Evolutionary conservation across 768 basidiomycete genomes (phyloP).

Genomic region (Tricholoma sp.): DNA sequence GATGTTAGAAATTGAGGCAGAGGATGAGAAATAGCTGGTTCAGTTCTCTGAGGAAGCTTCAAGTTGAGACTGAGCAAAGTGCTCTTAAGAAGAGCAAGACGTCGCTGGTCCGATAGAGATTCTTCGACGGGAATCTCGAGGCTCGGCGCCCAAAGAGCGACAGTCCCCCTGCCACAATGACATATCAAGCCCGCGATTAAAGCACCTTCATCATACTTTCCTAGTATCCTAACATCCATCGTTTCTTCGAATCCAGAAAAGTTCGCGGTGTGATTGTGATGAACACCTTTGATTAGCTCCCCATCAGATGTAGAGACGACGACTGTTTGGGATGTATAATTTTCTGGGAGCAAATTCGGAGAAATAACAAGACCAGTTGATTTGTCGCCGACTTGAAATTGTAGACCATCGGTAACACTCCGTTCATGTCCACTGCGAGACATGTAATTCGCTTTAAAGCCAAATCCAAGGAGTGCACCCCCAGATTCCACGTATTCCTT

Average conservation of each 20-base stretch:
- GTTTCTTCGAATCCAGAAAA: constrained; percentile 26
- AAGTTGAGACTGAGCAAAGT: constrained; percentile 31
- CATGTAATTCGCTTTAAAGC: constrained; percentile 42
- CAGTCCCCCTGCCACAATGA: constrained; percentile 40
- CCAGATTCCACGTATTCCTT: constrained; percentile 59
- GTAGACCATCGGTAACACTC: constrained; percentile 25
- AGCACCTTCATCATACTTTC: constrained; percentile 20
- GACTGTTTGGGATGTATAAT: constrained; percentile 8
- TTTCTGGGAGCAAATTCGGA: constrained; percentile 13
- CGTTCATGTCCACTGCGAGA: constrained; percentile 11
- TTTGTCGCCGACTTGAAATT: constrained; percentile 32
- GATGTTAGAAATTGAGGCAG: constrained; percentile 61
- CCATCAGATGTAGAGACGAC: constrained; percentile 18
- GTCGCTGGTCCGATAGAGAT: constrained; percentile 25
- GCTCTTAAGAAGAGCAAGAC: constrained; percentile 22
- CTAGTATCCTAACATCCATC: constrained; percentile 24
- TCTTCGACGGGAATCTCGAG: constrained; percentile 49
- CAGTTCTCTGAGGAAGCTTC: constrained; percentile 35
- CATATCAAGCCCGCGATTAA: constrained; percentile 27
- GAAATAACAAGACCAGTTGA: constrained; percentile 26
- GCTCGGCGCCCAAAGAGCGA: constrained; percentile 52
- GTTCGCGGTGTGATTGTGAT: constrained; percentile 17
- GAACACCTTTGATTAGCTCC: constrained; percentile 23
- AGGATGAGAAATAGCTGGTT: constrained; percentile 30
- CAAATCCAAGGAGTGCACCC: constrained; percentile 66